Evolutionary conservation across 129 eudicot species (phyloP).

Genomic region (Chrysanthemum seticuspe): DNA sequence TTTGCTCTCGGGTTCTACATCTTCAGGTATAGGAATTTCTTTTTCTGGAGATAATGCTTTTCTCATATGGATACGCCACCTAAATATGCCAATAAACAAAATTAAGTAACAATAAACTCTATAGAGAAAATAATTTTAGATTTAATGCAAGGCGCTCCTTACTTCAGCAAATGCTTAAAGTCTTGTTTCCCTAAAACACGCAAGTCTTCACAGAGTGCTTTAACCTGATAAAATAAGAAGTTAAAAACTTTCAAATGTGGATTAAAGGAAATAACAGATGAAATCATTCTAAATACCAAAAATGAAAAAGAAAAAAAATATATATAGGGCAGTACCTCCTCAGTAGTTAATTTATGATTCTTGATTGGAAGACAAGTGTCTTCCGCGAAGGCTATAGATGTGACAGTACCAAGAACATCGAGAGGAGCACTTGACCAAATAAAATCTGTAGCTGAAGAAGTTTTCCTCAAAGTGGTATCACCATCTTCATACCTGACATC

Average conservation of each 20-base stretch:
- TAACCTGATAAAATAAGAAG: conserved; percentile 47
- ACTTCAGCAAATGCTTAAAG: conserved; percentile 89
- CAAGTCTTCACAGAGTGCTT: conserved; percentile 84
- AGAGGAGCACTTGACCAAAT: conserved; percentile 75
- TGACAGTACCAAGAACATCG: conserved; percentile 78
- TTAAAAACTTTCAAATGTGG: background rate
- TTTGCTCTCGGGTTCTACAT: conserved; percentile 38
- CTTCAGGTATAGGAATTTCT: conserved; percentile 34
- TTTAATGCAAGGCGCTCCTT: conserved; percentile 17
- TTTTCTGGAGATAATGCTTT: conserved; percentile 68
- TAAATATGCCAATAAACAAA: conserved; percentile 22
- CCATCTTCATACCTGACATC: conserved; percentile 88
- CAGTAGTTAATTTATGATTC: conserved; percentile 80
- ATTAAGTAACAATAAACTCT: background rate
- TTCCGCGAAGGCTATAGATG: conserved; percentile 60
- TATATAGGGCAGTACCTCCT: conserved; percentile 46
- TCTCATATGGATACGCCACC: conserved; percentile 85
- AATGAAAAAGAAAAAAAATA: no score
- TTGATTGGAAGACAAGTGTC: conserved; percentile 52
- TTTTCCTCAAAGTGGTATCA: conserved; percentile 59
- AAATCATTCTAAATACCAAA: no score
- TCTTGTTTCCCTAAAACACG: conserved; percentile 94
- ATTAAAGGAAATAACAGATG: background rate
- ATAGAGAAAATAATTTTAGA: no score
- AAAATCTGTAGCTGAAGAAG: conserved; percentile 70